Conservation (phyloP, 129 eudicot genomes). For the Centrapalus pauciflorus region DNA sequence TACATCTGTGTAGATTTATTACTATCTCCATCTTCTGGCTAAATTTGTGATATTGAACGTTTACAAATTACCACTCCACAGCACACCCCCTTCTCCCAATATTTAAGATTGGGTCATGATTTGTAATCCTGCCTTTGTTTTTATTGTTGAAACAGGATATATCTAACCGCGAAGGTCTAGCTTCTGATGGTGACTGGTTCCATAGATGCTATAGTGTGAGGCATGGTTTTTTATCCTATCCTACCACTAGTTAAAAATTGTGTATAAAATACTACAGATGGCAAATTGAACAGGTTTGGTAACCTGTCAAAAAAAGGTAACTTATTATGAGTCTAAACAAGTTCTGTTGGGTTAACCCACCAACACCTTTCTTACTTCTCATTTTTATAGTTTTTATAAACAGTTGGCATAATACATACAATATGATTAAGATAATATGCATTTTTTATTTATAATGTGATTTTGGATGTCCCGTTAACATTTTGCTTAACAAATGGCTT, state of each 20-base stretch:
- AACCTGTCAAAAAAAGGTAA: too few relatives aligned
- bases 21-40: not conserved
- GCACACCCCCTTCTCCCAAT: not conserved
- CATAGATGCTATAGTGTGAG: slow-evolving; percentile 46
- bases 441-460: too few relatives aligned
- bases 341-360: too few relatives aligned
- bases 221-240: slow-evolving; percentile 23
- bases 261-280: too few relatives aligned
- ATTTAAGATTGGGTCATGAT: not conserved
- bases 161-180: slow-evolving; percentile 70
- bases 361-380: too few relatives aligned
- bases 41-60: not conserved
- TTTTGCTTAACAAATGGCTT: too few relatives aligned
- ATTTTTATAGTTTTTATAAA: too few relatives aligned
- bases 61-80: not conserved
- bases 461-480: too few relatives aligned
- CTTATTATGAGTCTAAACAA: too few relatives aligned
- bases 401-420: too few relatives aligned
- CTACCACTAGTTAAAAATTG: not conserved
- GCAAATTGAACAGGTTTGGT: too few relatives aligned
- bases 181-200: slow-evolving; percentile 77
- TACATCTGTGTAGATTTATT: not conserved
- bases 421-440: too few relatives aligned
- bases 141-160: slow-evolving; percentile 48
- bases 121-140: slow-evolving; percentile 1